Percentiles rank a stretch among this genome's conserved stretches.
Conservation (phyloP, 140 eudicot genomes). For the Bidens hawaiensis region DNA sequence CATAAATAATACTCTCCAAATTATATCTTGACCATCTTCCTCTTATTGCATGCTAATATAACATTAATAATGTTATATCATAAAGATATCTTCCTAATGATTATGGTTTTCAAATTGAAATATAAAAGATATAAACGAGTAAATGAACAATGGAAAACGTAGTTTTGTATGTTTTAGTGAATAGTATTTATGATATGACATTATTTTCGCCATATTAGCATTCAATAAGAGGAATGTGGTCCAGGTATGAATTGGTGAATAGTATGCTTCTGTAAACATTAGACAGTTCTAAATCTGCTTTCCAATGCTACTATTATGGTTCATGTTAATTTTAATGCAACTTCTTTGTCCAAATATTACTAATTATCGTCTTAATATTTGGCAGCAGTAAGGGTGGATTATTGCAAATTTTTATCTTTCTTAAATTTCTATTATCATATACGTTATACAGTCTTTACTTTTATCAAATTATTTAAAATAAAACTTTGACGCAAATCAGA, state of each 20-base stretch:
- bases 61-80: too few relatives aligned
- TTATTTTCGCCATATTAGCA: not conserved
- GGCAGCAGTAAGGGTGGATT: not conserved
- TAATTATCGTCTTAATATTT: not conserved
- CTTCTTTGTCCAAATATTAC: not conserved
- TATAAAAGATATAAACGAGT: too few relatives aligned
- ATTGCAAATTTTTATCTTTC: not conserved
- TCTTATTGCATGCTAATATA: too few relatives aligned
- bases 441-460: not conserved
- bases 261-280: not conserved
- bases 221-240: not conserved
- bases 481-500: conserved; percentile 4
- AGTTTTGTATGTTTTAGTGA: too few relatives aligned
- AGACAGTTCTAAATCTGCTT: not conserved
- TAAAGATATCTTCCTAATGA: too few relatives aligned
- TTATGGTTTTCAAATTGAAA: too few relatives aligned
- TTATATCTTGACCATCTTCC: too few relatives aligned
- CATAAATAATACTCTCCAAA: too few relatives aligned
- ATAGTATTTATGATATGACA: not conserved
- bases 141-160: too few relatives aligned
- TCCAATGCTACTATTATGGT: not conserved
- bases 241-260: not conserved
- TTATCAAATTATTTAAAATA: not conserved
- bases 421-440: not conserved
- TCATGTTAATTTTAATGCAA: not conserved